Base-by-base conservation (phyloP, 2,329 filamentous ascomycete species). In the Botryotinia convoluta region DNA sequence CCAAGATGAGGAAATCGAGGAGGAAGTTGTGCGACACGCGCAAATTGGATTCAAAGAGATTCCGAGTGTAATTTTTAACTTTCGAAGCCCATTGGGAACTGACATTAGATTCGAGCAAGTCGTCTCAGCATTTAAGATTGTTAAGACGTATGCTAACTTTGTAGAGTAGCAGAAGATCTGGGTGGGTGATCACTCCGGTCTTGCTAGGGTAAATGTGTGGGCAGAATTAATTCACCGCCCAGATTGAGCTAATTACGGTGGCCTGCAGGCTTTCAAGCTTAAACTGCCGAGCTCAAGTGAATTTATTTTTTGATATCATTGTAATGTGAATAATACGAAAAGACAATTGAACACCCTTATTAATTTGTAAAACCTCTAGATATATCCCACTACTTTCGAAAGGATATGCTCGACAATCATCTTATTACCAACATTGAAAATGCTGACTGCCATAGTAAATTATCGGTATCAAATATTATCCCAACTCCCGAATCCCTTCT, bases 11-110 rank as follows among this genome's bases (percentile, higher is more conserved):
- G 71, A 73, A 57, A 69, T 74, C 54, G 74, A 75, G 69, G 72
- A 75, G 72, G 70, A 64, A 71, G 73, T 62, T 71, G 76, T 75
- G 76, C 74, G 74, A 77, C 72, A 75, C 74, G 75, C 74, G 74
- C 75, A 73, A 72, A 68, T 68, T 54, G 69, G 57, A 60, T 59
- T 68, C 32, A 60, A 65, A 72, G 61, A 65, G 75, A 61, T 77
- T 70, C 64, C 60, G 62, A 35, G 48, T 57, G 65, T 44, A 60
- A 48, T 62, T 73, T 73, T 59, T 71, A 74, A 70, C 72, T 73
- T 65, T 71, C 71, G 72, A 51, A 71, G 73, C 74, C 74, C 77
- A 79, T 79, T 76, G 76, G 74, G 60, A 48, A 51, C 72, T 60
- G 69, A 37, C 72, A 59, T 69, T 20, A 48, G 72, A 68, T 57